Percentiles rank a stretch among this genome's conserved stretches.
Evolutionary conservation across 169 alveolate species (phyloP).

Genomic region (Babesia caballi): DNA sequence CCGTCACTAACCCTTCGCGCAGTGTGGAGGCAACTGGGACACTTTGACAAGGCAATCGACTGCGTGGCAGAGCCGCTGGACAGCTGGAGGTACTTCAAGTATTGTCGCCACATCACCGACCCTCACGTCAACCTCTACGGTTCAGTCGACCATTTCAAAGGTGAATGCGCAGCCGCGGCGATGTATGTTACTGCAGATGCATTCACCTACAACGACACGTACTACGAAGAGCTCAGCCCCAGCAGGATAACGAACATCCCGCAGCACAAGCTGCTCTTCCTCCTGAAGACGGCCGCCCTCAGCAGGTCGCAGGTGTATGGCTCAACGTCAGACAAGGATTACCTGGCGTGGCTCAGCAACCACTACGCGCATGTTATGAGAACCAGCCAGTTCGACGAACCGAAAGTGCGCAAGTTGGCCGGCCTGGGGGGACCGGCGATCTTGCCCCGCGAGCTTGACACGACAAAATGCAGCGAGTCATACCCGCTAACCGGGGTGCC

Average conservation of each 20-base stretch:
- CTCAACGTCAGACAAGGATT: constrained; percentile 23
- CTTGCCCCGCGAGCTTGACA: not conserved
- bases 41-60: constrained; percentile 65
- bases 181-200: constrained; percentile 22
- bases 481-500: constrained; percentile 4
- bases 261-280: constrained; percentile 77
- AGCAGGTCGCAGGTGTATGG: constrained; percentile 49
- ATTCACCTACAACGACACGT: constrained; percentile 70
- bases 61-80: constrained; percentile 61
- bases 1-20: not conserved
- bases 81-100: constrained; percentile 68
- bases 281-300: constrained; percentile 60
- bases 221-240: constrained; percentile 79
- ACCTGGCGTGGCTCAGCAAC: constrained; percentile 37
- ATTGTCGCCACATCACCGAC: constrained; percentile 59
- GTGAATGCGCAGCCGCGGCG: not conserved
- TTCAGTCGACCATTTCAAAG: constrained; percentile 50
- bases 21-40: constrained; percentile 78
- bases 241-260: constrained; percentile 77
- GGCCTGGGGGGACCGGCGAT: constrained; percentile 24
- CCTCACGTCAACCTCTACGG: constrained; percentile 57
- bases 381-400: constrained; percentile 20
- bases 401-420: constrained; percentile 13
- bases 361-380: constrained; percentile 55
- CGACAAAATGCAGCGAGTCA: not conserved